These are phyloP conservation scores for Tillandsia fasciculata DNA, from an alignment of 176 grass and related monocot genomes.

Conservation along the genomic window DNA sequence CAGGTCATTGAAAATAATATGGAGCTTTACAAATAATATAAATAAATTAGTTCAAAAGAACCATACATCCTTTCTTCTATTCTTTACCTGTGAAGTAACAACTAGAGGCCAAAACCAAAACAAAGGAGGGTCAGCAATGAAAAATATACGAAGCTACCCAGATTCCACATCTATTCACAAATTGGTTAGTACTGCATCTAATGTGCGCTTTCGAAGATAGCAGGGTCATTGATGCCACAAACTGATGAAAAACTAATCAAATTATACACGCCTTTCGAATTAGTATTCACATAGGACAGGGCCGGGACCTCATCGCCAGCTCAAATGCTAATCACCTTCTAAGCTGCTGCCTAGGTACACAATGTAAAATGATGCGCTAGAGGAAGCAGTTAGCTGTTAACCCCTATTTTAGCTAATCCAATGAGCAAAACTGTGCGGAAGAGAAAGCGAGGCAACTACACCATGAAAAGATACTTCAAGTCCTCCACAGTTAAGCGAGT, in stretches of 20 bases:
- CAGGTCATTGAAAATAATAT: too few relatives aligned
- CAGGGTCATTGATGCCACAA: conserved; percentile 14
- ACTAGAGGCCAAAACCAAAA: background rate
- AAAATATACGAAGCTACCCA: background rate
- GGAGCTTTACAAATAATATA: too few relatives aligned
- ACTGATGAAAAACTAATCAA: conserved; percentile 13
- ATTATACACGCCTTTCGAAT: conserved; percentile 3
- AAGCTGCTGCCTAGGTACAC: conserved; percentile 34
- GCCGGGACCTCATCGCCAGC: conserved; percentile 16
- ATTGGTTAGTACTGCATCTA: conserved; percentile 26
- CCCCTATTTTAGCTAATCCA: conserved; percentile 26
- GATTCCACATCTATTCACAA: conserved; percentile 24
- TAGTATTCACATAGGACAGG: conserved; percentile 24
- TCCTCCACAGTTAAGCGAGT: conserved; percentile 81
- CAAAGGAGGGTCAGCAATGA: background rate
- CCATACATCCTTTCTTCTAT: background rate
- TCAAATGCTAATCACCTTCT: conserved; percentile 24
- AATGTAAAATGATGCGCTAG: background rate
- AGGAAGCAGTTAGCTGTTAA: conserved; percentile 24
- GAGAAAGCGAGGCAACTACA: conserved; percentile 38
- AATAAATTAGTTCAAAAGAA: too few relatives aligned
- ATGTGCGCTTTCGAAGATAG: conserved; percentile 22
- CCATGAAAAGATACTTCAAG: conserved; percentile 88
- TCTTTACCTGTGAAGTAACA: background rate
- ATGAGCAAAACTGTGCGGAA: conserved; percentile 42